A percentile compares a stretch with the other conserved stretches of the same genome.
Evolutionary conservation across 345 rosid species (phyloP).

Genomic region (Pugionium dolabratum): DNA sequence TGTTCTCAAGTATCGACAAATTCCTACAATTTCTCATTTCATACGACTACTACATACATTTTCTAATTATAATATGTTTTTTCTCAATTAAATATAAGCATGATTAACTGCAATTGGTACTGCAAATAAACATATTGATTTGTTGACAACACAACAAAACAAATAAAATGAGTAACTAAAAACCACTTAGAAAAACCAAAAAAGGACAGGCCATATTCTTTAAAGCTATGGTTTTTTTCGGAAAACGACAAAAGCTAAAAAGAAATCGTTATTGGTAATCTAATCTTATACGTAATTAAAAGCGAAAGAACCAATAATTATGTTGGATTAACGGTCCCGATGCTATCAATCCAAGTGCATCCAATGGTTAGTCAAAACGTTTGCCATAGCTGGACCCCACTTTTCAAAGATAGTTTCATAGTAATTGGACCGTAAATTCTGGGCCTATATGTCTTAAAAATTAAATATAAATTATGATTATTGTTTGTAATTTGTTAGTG

Average conservation of each 20-base stretch:
- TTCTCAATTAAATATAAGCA: no score
- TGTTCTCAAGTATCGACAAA: constrained; percentile 35
- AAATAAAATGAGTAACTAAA: constrained; percentile 4
- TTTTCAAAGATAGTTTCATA: constrained; percentile 8
- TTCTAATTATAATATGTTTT: no score
- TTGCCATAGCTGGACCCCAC: constrained; percentile 22
- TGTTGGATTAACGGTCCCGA: constrained; percentile 32
- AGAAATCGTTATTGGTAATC: constrained; percentile 26
- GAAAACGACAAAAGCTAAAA: constrained; percentile 38
- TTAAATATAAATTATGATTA: constrained; percentile 14
- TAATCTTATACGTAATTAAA: constrained; percentile 35
- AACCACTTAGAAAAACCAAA: background rate
- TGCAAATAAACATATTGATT: constrained; percentile 10
- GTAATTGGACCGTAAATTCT: constrained; percentile 34
- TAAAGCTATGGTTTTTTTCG: no score
- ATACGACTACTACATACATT: constrained; percentile 11
- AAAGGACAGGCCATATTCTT: no score
- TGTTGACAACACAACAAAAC: constrained; percentile 6
- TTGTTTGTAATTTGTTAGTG: background rate
- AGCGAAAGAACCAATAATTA: constrained; percentile 24
- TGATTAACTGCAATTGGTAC: background rate
- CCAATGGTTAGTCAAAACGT: constrained; percentile 33
- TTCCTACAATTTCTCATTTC: constrained; percentile 16
- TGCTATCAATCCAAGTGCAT: constrained; percentile 10
- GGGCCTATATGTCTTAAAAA: constrained; percentile 33